Evolutionary conservation across 768 basidiomycete genomes (phyloP).

Genomic region (Trametes villosa): DNA sequence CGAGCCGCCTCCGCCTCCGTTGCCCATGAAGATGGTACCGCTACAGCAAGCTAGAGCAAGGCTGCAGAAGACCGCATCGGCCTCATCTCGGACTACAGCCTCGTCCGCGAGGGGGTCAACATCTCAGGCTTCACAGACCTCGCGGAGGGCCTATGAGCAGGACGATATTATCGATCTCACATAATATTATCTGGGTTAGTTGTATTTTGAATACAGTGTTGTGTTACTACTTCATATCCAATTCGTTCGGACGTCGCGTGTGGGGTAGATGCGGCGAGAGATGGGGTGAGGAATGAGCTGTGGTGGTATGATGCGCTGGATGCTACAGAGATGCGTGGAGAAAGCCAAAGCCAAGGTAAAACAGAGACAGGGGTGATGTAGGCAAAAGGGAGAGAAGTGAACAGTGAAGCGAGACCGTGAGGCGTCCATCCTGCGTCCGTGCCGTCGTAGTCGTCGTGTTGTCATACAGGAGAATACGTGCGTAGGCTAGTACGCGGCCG

Average conservation of each 20-base stretch:
- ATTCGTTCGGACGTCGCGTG: slow-evolving; percentile 3
- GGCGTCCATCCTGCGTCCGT: slow-evolving; percentile 19
- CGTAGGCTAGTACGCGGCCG: slow-evolving; percentile 29
- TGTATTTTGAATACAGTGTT: not conserved
- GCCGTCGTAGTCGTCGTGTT: slow-evolving; percentile 1
- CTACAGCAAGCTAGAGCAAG: no score
- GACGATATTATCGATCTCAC: not conserved
- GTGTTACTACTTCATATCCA: slow-evolving; percentile 21
- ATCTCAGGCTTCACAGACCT: no score
- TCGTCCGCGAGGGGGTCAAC: no score
- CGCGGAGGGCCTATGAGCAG: no score
- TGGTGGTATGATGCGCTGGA: slow-evolving; percentile 14
- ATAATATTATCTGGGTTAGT: not conserved
- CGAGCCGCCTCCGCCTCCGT: slow-evolving; percentile 4
- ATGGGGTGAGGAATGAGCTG: not conserved
- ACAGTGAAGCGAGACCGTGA: no score
- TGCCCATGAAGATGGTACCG: no score
- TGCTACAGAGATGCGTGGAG: slow-evolving; percentile 15
- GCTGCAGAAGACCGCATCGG: no score
- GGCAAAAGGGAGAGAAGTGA: not conserved
- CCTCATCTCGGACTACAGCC: no score
- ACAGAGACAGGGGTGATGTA: slow-evolving; percentile 3
- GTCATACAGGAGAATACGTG: slow-evolving; percentile 5
- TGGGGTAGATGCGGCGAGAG: not conserved
- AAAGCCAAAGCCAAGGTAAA: not conserved